Conservation (phyloP, 441 rosid genomes). For the Jatropha podagrica region DNA sequence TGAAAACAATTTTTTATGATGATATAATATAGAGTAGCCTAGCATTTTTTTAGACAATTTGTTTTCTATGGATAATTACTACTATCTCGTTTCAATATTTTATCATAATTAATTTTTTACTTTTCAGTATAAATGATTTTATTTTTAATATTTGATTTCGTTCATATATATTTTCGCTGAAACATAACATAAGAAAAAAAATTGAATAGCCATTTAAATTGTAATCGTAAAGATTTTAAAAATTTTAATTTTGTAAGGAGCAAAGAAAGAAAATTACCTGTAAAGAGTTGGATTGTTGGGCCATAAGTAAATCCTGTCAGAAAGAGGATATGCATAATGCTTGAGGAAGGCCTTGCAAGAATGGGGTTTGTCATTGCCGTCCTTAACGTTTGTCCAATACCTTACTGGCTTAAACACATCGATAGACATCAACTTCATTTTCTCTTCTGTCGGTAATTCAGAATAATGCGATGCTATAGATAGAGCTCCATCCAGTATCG, state of each 20-base stretch:
- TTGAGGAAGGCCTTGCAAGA: conserved; percentile 68
- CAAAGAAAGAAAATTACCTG: conserved; percentile 23
- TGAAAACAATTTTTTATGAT: neutral
- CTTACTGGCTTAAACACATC: conserved; percentile 63
- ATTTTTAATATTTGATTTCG: too few relatives aligned
- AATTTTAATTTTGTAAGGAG: too few relatives aligned
- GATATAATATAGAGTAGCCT: too few relatives aligned
- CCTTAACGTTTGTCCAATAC: conserved; percentile 54
- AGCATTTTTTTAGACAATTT: too few relatives aligned
- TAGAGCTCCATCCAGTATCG: conserved; percentile 49
- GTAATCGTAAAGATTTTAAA: too few relatives aligned
- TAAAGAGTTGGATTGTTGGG: conserved; percentile 57
- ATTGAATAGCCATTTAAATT: too few relatives aligned
- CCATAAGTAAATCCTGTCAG: conserved; percentile 58
- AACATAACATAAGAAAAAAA: too few relatives aligned
- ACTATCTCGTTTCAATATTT: too few relatives aligned
- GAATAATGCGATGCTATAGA: conserved; percentile 42
- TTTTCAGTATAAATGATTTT: too few relatives aligned
- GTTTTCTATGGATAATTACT: too few relatives aligned
- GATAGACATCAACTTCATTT: conserved; percentile 47
- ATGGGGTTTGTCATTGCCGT: conserved; percentile 49
- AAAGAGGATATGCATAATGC: conserved; percentile 63
- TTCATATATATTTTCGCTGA: too few relatives aligned
- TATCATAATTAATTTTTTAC: too few relatives aligned
- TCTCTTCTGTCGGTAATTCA: conserved; percentile 44